Evolutionary conservation across 1,284 basidiomycete genomes (phyloP).

Genomic region (Moesziomyces sp.): DNA sequence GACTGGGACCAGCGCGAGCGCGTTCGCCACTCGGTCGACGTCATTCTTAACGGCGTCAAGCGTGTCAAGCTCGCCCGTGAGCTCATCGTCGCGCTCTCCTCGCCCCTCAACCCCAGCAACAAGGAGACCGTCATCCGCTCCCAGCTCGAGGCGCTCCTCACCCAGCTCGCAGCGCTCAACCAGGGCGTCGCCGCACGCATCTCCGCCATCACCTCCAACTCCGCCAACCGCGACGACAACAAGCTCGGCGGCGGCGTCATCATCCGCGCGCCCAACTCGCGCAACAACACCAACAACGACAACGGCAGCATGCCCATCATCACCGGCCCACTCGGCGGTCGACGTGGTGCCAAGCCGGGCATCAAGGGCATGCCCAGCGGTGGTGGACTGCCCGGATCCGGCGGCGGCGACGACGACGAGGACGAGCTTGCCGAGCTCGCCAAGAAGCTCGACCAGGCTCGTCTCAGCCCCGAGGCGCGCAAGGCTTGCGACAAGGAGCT

Average conservation of each 20-base stretch:
- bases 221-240: constrained; percentile 33
- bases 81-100: constrained; percentile 54
- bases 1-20: constrained; percentile 59
- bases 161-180: constrained; percentile 60
- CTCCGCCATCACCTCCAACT: constrained; percentile 47
- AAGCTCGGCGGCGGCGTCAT: constrained; percentile 51
- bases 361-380: constrained; percentile 19
- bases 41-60: constrained; percentile 55
- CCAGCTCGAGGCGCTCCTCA: constrained; percentile 61
- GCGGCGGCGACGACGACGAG: constrained; percentile 53
- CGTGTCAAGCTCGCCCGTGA: constrained; percentile 61
- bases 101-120: constrained; percentile 57
- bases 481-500: constrained; percentile 66
- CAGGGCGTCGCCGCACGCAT: constrained; percentile 56
- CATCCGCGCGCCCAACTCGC: constrained; percentile 49
- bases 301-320: constrained; percentile 42
- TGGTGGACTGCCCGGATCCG: constrained; percentile 25
- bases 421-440: constrained; percentile 63
- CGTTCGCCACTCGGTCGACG: constrained; percentile 48
- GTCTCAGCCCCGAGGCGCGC: constrained; percentile 61
- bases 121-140: constrained; percentile 59
- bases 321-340: constrained; percentile 36
- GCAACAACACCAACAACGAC: constrained; percentile 41
- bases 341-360: constrained; percentile 36
- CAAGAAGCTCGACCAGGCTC: constrained; percentile 54